Base-by-base conservation (phyloP, 768 basidiomycete genomes). In the Rhodosporidiobolus odoratus region DNA sequence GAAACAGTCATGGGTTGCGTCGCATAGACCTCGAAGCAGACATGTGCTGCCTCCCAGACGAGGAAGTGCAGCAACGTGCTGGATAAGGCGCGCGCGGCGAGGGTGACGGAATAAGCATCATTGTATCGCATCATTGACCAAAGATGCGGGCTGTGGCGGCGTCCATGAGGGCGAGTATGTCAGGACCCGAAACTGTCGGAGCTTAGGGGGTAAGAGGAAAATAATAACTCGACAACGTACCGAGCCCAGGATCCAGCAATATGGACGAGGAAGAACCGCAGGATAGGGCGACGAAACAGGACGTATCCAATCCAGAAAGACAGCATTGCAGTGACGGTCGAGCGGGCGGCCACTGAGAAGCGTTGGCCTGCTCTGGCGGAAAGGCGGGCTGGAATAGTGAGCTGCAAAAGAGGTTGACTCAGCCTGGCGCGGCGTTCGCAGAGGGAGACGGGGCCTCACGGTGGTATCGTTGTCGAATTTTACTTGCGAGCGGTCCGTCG, bases 1-100 rank as follows among this genome's bases (percentile, higher is more conserved):
- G 72, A 76, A 32, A 76, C 66, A 10, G 41, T 30, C 41, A 71
- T 69, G 19, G 69, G 75, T 66, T 75, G 56, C 4, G 73, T 71
- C 17, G 69, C 66, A 52, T 74, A 74, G 45, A 71, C 69, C 25
- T 71, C 69, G 61, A 74, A 74, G 43, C 52, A 52, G 37, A 66
- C 62, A 35, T 74, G 58, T 2, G 64, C 60, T 0, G 53, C 66
- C 47, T 74, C 73, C 66, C 66, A 65, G 12, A 66, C 48, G 8
- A 47, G 43, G 32, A 65, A 50, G 38, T 48, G 41, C 2, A 74
- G 37, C 17, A 71, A 34, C 0, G 65, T 23, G 40, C 32, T 53
- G n/a, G 73, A 41, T 8, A 48, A 13, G 4, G 62, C 58, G 13
- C 73, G 41, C 0, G 53, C 15, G 5, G 57, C 60, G 7, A 71